Conservation (phyloP, 1,139 yeast species). For the Candida sanyaensis region DNA sequence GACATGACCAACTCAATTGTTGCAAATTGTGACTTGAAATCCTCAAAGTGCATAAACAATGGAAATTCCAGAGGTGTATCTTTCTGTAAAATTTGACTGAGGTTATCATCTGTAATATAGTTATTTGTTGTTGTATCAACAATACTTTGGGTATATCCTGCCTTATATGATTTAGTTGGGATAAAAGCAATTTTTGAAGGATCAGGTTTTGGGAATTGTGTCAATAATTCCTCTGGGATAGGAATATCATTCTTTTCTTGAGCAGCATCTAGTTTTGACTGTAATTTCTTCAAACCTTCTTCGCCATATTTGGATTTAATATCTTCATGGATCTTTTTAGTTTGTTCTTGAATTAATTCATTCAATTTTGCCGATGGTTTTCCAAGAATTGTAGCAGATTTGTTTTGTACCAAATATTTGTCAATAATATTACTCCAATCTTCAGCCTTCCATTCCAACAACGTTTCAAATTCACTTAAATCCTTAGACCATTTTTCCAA, state of each 20-base stretch:
- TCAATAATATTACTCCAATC: conserved; percentile 67
- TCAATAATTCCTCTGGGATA: conserved; percentile 69
- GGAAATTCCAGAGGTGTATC: conserved; percentile 59
- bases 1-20: conserved; percentile 69
- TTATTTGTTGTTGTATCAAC: conserved; percentile 16
- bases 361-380: conserved; percentile 72
- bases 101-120: conserved; percentile 21
- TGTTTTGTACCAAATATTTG: conserved; percentile 58
- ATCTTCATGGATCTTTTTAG: conserved; percentile 48
- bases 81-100: conserved; percentile 29
- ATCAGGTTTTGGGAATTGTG: conserved; percentile 68
- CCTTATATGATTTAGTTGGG: conserved; percentile 61
- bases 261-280: conserved; percentile 57
- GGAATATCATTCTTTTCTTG: conserved; percentile 67
- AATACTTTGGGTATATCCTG: conserved; percentile 34
- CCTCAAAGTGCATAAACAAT: conserved; percentile 75
- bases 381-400: conserved; percentile 74
- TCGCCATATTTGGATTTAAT: conserved; percentile 55
- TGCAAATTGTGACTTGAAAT: conserved; percentile 77
- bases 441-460: conserved; percentile 60
- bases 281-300: conserved; percentile 58
- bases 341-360: conserved; percentile 50
- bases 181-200: conserved; percentile 76
- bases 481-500: conserved; percentile 55
- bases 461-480: conserved; percentile 59